These are phyloP conservation scores for Rhizopus delemar DNA, from an alignment of 371 early-diverging fungal genomes.

Conservation along the genomic window DNA sequence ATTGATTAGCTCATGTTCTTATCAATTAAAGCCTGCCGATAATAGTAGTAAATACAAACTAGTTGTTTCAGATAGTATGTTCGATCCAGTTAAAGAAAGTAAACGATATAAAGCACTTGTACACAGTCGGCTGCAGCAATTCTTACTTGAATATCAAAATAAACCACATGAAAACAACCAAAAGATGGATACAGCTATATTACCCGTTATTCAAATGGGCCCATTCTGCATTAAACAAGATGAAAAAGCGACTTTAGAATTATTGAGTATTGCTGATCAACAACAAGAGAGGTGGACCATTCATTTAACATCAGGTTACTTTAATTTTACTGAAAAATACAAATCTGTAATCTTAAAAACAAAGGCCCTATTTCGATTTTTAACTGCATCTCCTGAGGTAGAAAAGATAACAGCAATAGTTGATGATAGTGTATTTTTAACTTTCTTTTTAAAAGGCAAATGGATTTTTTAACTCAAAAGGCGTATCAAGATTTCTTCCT, in stretches of 20 bases:
- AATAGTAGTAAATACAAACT: constrained; percentile 24
- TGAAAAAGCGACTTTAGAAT: constrained; percentile 56
- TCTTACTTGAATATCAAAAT: constrained; percentile 41
- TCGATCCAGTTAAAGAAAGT: constrained; percentile 71
- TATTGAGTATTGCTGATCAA: constrained; percentile 57
- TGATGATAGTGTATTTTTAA: not conserved
- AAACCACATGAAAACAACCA: not conserved
- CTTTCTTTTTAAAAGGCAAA: constrained; percentile 67
- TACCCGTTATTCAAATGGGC: constrained; percentile 90
- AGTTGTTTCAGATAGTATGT: constrained; percentile 28
- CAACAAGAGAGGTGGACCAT: constrained; percentile 48
- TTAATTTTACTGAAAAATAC: constrained; percentile 82
- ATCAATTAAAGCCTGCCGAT: constrained; percentile 40
- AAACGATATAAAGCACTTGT: constrained; percentile 59
- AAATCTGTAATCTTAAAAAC: constrained; percentile 63
- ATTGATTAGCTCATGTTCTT: constrained; percentile 69
- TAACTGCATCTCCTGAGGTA: constrained; percentile 88
- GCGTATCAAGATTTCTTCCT: constrained; percentile 86
- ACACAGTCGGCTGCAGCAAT: constrained; percentile 48
- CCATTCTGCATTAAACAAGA: constrained; percentile 84
- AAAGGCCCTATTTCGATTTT: constrained; percentile 61
- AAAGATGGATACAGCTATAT: constrained; percentile 65
- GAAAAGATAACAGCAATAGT: not conserved
- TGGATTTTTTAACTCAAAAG: constrained; percentile 88
- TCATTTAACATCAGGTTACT: constrained; percentile 89